Base-by-base conservation (phyloP, 1,284 basidiomycete species). In the Rhodotorula sp. region DNA sequence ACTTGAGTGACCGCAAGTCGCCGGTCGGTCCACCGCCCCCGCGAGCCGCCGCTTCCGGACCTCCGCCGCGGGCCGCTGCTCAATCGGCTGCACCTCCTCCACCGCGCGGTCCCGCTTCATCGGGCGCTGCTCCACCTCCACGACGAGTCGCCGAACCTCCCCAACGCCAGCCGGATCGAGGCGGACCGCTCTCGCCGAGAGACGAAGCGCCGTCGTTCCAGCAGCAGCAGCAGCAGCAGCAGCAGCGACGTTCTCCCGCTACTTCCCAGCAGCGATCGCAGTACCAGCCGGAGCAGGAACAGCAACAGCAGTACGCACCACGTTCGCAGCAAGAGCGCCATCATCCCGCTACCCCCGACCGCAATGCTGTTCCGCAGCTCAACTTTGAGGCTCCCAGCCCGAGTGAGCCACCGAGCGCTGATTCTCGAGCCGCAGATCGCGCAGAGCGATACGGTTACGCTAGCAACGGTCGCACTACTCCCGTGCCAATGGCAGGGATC, bases 371-470 rank as follows among this genome's bases (percentile, higher is more conserved):
- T 5, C 69, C 69, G 26, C 69, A 68, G 24, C 62, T 71, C 37
- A 51, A 71, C 12, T 65, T 71, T 44, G 61, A 71, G 30, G 62
- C 69, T 6, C 66, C 69, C 33, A 62, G 60, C n/a, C 66, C 66
- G 17, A 22, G 6, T 29, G 24, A 37, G 33, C 56, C 8, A 8
- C 53, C n/a, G 17, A 20, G 7, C 53, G 24, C 29, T 17, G 37
- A 46, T 3, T 56, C 33, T 8, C 30, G 51, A 6, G 18, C 61
- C 14, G 33, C 58, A 4, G 44, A 33, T 26, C 45, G 37, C 5
- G 18, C 24, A 17, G 45, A 56, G n/a, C 51, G 53, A 15, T 60
- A 60, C 59, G 58, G 42, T 3, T 64, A 49, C 26, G 45, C 24
- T 10, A 33, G 58, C 44, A 54, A 18, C 53, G 62, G 51, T 12